Evolutionary conservation across 2,329 filamentous ascomycete genomes (phyloP).

Genomic region (Chaetomiaceae sp.): DNA sequence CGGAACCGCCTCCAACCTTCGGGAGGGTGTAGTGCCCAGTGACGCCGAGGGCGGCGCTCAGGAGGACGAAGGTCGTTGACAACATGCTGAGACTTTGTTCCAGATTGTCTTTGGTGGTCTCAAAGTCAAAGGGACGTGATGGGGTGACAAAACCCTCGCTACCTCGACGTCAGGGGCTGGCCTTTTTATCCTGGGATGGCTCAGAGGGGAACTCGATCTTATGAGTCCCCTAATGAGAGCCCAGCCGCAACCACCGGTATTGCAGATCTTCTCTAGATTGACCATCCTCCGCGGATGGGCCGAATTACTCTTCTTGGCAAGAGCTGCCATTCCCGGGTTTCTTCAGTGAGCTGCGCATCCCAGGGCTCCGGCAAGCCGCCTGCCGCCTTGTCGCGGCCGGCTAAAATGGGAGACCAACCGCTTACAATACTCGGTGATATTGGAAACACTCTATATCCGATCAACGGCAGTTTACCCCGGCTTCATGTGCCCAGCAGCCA

Average conservation of each 20-base stretch:
- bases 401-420: constrained; percentile 18
- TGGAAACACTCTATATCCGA: constrained; percentile 11
- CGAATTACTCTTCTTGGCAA: constrained; percentile 17
- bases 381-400: constrained; percentile 23
- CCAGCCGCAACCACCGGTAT: background rate
- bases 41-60: constrained; percentile 21
- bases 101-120: too few relatives aligned
- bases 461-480: constrained; percentile 13
- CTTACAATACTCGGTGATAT: constrained; percentile 10
- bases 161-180: background rate
- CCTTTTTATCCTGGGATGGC: background rate
- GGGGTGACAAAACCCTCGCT: too few relatives aligned
- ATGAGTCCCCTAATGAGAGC: background rate
- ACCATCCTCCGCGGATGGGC: constrained; percentile 12
- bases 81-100: constrained; percentile 20
- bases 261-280: constrained; percentile 13
- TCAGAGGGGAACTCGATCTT: too few relatives aligned
- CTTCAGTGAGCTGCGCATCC: constrained; percentile 1
- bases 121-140: too few relatives aligned
- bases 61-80: constrained; percentile 13
- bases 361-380: constrained; percentile 10
- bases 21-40: constrained; percentile 35
- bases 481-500: background rate
- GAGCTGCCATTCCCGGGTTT: constrained; percentile 13
- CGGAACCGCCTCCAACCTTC: constrained; percentile 31